Conservation (phyloP, 139 green algal species). For the Picochlorum sp. region DNA sequence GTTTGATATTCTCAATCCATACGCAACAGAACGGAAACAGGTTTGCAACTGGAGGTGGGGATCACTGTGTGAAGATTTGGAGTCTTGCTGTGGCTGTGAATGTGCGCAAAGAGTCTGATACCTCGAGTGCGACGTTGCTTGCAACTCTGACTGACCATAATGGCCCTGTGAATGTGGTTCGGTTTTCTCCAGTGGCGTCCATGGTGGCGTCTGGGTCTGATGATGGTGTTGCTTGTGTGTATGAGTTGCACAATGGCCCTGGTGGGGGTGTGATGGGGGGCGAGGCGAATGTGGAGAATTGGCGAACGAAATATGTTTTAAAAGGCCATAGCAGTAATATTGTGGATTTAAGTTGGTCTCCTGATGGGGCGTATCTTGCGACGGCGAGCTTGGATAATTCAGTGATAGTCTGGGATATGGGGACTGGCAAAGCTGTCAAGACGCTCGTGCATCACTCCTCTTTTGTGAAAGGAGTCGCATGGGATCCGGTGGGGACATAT, state of each 20-base stretch:
- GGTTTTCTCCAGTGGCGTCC: constrained; percentile 61
- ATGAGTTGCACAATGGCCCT: constrained; percentile 48
- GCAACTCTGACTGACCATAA: constrained; percentile 69
- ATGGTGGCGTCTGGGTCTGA: constrained; percentile 51
- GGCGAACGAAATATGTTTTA: constrained; percentile 45
- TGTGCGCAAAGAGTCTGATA: constrained; percentile 35
- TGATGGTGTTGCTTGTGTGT: constrained; percentile 62
- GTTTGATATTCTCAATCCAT: constrained; percentile 60
- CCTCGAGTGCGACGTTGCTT: constrained; percentile 47
- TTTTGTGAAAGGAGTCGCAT: constrained; percentile 92
- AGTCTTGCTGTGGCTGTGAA: constrained; percentile 51
- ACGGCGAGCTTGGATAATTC: constrained; percentile 76
- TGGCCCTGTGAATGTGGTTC: constrained; percentile 64
- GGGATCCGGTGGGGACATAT: constrained; percentile 88
- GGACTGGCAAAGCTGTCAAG: constrained; percentile 15
- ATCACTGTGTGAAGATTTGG: constrained; percentile 68
- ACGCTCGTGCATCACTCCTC: constrained; percentile 51
- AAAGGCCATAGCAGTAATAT: constrained; percentile 75
- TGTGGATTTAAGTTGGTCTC: constrained; percentile 78
- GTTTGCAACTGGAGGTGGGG: constrained; percentile 61
- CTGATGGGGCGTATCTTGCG: constrained; percentile 63
- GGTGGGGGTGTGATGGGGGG: constrained; percentile 25
- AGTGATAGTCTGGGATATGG: constrained; percentile 55
- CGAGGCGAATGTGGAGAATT: constrained; percentile 76
- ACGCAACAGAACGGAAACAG: constrained; percentile 45